Percentiles rank a stretch among this genome's conserved stretches.
Conservation (phyloP, 2,329 filamentous ascomycete genomes). For the Westerdykella aurantiaca region DNA sequence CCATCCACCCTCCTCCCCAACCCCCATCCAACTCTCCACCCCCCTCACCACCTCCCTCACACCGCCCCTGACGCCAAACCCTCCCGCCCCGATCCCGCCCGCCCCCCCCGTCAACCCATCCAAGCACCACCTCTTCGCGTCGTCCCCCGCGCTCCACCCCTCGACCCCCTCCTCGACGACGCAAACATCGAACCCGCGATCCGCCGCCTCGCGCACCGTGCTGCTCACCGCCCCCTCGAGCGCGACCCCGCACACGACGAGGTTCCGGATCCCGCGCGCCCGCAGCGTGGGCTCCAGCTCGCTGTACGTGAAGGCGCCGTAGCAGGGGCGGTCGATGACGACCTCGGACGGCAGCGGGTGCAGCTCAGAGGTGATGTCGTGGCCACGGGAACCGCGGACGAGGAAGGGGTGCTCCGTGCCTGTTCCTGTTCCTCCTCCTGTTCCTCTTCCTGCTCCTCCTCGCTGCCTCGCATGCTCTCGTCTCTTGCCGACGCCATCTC, state of each 20-base stretch:
- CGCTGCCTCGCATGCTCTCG: too few relatives aligned
- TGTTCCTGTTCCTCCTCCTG: constrained; percentile 34
- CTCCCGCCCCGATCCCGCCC: constrained; percentile 25
- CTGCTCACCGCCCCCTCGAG: constrained; percentile 53
- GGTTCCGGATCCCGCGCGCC: constrained; percentile 48
- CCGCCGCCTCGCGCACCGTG: constrained; percentile 53
- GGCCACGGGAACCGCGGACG: constrained; percentile 53
- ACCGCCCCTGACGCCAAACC: constrained; percentile 4
- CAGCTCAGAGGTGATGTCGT: constrained; percentile 53
- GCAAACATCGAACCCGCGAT: constrained; percentile 51
- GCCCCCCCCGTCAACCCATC: constrained; percentile 23
- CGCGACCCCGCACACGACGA: constrained; percentile 51
- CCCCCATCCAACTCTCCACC: constrained; percentile 18
- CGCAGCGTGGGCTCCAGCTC: constrained; percentile 50
- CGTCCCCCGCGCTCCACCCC: constrained; percentile 19
- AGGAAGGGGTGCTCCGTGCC: constrained; percentile 53
- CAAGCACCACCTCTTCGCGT: constrained; percentile 26
- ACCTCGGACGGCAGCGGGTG: constrained; percentile 45
- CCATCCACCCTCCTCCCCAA: not conserved
- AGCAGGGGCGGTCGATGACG: constrained; percentile 52
- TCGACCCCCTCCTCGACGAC: constrained; percentile 46
- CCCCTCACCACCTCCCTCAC: constrained; percentile 17
- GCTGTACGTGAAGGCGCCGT: constrained; percentile 50
- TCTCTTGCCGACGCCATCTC: too few relatives aligned
- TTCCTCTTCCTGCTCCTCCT: too few relatives aligned